Percentiles rank a stretch among this genome's conserved stretches.
phyloP scores from a whole-genome alignment of 345 rosid genomes.

The Salix purpurea region DNA sequence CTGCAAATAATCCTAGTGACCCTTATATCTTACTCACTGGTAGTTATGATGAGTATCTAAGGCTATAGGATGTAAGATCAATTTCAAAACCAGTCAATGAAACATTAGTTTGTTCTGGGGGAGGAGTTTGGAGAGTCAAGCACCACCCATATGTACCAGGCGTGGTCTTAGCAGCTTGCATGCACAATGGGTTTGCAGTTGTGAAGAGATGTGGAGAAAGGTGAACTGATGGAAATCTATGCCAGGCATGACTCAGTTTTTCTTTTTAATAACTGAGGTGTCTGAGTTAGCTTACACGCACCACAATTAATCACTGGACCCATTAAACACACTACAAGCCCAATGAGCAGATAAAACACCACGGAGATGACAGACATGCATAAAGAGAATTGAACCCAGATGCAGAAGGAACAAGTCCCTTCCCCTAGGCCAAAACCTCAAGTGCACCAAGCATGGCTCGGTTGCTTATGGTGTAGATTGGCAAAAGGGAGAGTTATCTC shows the following conservation, averaged over 20 bases:
- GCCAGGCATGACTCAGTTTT: constrained; percentile 51
- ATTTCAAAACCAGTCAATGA: constrained; percentile 58
- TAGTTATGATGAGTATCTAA: constrained; percentile 69
- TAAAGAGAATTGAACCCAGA: too few species aligned
- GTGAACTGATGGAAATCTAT: constrained; percentile 57
- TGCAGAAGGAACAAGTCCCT: too few species aligned
- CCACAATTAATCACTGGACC: too few species aligned
- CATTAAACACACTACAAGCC: too few species aligned
- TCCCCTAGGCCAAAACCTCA: too few species aligned
- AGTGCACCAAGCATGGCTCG: constrained; percentile 42
- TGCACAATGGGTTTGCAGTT: constrained; percentile 82
- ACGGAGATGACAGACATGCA: too few species aligned
- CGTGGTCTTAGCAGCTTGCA: constrained; percentile 69
- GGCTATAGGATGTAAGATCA: constrained; percentile 77
- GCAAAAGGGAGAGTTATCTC: constrained; percentile 41
- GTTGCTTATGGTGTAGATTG: constrained; percentile 92
- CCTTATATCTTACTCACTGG: constrained; percentile 62
- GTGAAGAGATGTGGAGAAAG: constrained; percentile 40
- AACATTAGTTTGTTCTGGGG: constrained; percentile 50
- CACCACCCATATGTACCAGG: constrained; percentile 57
- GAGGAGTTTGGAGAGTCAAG: constrained; percentile 90
- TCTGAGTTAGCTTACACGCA: too few species aligned
- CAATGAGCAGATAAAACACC: too few species aligned
- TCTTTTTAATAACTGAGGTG: too few species aligned
- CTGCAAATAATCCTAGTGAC: constrained; percentile 51